phyloP scores from a whole-genome alignment of 73 alveolate genomes.

The Paramecium octaurelia region DNA sequence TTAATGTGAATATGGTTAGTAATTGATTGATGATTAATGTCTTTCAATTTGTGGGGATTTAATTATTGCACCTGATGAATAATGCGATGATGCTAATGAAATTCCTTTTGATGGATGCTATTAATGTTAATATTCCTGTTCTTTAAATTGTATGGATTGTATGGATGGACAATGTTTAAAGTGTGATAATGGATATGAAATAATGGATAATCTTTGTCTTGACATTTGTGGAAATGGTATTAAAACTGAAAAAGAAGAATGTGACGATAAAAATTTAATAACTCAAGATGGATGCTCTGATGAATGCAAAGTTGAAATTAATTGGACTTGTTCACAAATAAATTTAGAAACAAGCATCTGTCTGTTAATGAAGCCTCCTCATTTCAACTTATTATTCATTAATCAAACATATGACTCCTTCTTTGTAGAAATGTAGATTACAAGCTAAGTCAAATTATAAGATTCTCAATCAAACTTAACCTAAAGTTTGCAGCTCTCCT shows the following conservation, averaged over 20 bases:
- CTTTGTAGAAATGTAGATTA: neutral
- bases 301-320: neutral
- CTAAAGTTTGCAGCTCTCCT: neutral
- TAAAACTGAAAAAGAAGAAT: neutral
- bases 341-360: neutral
- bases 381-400: neutral
- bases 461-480: neutral
- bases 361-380: neutral
- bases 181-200: neutral
- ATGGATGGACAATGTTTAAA: neutral
- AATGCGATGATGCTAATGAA: conserved; percentile 10
- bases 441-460: neutral
- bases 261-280: neutral
- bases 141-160: neutral
- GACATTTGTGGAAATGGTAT: neutral
- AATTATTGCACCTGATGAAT: neutral
- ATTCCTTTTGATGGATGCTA: neutral
- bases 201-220: neutral
- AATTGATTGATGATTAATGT: neutral
- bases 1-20: neutral
- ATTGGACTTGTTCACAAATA: neutral
- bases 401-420: neutral
- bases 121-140: neutral
- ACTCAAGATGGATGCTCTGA: neutral
- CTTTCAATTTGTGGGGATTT: neutral